phyloP scores from a whole-genome alignment of 2,329 filamentous ascomycete genomes.

The Scorias spongiosa region DNA sequence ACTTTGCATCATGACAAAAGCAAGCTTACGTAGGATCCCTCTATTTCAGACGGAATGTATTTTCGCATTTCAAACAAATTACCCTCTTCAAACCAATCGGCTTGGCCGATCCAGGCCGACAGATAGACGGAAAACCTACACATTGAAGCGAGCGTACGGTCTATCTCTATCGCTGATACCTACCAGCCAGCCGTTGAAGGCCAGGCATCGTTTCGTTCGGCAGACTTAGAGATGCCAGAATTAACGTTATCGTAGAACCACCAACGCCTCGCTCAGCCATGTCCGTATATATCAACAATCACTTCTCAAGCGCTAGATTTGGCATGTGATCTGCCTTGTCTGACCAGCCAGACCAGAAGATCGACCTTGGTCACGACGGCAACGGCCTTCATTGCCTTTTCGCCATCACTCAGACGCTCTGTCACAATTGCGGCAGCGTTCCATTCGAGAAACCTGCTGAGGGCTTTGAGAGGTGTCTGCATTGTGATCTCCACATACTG shows the following conservation, averaged over 20 bases:
- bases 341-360: constrained; percentile 80
- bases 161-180: too few relatives aligned
- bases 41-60: too few relatives aligned
- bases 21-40: too few relatives aligned
- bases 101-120: too few relatives aligned
- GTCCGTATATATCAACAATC: too few relatives aligned
- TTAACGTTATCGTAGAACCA: neutral
- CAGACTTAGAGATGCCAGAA: neutral
- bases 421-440: constrained; percentile 93
- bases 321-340: constrained; percentile 27
- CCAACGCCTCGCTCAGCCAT: neutral
- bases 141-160: too few relatives aligned
- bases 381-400: constrained; percentile 49
- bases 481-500: constrained; percentile 89
- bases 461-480: constrained; percentile 66
- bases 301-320: neutral
- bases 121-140: too few relatives aligned
- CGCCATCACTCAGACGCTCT: constrained; percentile 45
- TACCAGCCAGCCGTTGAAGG: neutral
- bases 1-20: too few relatives aligned
- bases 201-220: neutral
- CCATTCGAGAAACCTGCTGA: constrained; percentile 95
- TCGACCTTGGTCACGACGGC: constrained; percentile 96
- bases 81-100: too few relatives aligned
- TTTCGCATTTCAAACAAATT: too few relatives aligned